phyloP scores from a whole-genome alignment of 352 stramenopile genomes.

The Phytophthora rubi region DNA sequence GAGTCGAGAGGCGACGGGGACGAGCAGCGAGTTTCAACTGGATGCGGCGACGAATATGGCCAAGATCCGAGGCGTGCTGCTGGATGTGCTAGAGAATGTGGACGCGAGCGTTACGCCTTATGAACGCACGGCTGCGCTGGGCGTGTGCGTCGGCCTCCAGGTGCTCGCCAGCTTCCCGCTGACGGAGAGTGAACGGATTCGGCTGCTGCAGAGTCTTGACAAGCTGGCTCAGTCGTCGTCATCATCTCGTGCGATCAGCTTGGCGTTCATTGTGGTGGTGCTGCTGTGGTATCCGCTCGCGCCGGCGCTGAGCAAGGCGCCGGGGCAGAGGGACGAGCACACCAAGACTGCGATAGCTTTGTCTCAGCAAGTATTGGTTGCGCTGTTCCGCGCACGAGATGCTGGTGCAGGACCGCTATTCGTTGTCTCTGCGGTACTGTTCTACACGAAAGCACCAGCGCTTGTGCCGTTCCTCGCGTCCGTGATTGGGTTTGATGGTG shows the following conservation, averaged over 20 bases:
- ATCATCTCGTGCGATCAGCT: conserved; percentile 48
- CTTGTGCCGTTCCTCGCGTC: conserved; percentile 59
- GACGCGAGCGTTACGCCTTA: conserved; percentile 27
- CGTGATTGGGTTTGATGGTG: conserved; percentile 42
- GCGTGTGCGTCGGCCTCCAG: conserved; percentile 57
- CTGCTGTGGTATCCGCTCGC: conserved; percentile 64
- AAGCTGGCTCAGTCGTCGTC: conserved; percentile 30
- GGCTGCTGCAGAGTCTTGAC: conserved; percentile 55
- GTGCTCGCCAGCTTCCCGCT: conserved; percentile 55
- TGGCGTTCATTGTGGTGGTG: conserved; percentile 64
- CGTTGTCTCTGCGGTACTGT: conserved; percentile 64
- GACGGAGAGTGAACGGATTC: conserved; percentile 51
- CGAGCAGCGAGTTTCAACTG: conserved; percentile 30
- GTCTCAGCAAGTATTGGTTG: conserved; percentile 66
- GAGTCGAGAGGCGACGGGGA: conserved; percentile 9
- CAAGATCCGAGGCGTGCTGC: conserved; percentile 25
- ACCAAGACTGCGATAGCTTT: conserved; percentile 55
- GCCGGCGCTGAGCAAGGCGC: conserved; percentile 59
- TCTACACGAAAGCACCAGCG: conserved; percentile 73
- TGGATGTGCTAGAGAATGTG: conserved; percentile 29
- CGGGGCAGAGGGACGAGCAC: conserved; percentile 64
- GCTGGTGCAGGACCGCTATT: conserved; percentile 60
- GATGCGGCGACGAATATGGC: conserved; percentile 18
- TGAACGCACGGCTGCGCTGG: conserved; percentile 41
- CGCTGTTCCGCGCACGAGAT: conserved; percentile 50